These are phyloP conservation scores for Austroboletus novae-zelandiae DNA, from an alignment of 1,284 basidiomycete species.

Conservation along the genomic window DNA sequence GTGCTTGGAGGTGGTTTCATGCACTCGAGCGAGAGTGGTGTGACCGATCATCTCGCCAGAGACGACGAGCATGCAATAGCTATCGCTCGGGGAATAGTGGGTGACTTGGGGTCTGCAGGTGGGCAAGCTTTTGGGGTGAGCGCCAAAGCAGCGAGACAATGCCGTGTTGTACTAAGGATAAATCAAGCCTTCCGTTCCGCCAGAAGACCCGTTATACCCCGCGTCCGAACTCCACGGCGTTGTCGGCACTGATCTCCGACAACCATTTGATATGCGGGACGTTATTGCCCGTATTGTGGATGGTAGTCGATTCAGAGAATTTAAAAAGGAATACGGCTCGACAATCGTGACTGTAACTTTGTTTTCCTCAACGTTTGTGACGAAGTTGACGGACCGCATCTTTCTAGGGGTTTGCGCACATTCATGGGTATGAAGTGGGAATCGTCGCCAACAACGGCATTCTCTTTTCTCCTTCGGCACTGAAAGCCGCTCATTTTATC, in stretches of 20 bases:
- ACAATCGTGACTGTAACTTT: constrained; percentile 80
- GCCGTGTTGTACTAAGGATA: constrained; percentile 8
- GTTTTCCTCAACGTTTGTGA: constrained; percentile 12
- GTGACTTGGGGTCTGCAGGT: constrained; percentile 71
- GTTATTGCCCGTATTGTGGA: constrained; percentile 91
- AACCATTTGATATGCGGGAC: constrained; percentile 91
- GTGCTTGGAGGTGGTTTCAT: constrained; percentile 89
- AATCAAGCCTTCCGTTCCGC: constrained; percentile 51
- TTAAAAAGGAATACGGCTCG: constrained; percentile 92
- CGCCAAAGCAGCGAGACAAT: constrained; percentile 20
- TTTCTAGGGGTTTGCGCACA: constrained; percentile 79
- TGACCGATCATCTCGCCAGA: constrained; percentile 88
- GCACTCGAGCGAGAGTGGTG: constrained; percentile 93
- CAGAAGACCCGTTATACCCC: constrained; percentile 80
- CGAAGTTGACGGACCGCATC: constrained; percentile 7
- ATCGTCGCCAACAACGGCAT: constrained; percentile 95
- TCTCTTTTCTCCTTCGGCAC: constrained; percentile 88
- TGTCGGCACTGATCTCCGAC: constrained; percentile 84
- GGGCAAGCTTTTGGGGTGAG: constrained; percentile 48
- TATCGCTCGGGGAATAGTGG: constrained; percentile 80
- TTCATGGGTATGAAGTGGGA: constrained; percentile 87
- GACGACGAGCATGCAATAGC: constrained; percentile 88
- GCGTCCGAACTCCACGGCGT: constrained; percentile 85
- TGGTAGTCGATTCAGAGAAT: constrained; percentile 89
- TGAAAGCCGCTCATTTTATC: constrained; percentile 95